Conservation (phyloP, 176 grass and related monocot genomes). For the Aegilops speltoides region DNA sequence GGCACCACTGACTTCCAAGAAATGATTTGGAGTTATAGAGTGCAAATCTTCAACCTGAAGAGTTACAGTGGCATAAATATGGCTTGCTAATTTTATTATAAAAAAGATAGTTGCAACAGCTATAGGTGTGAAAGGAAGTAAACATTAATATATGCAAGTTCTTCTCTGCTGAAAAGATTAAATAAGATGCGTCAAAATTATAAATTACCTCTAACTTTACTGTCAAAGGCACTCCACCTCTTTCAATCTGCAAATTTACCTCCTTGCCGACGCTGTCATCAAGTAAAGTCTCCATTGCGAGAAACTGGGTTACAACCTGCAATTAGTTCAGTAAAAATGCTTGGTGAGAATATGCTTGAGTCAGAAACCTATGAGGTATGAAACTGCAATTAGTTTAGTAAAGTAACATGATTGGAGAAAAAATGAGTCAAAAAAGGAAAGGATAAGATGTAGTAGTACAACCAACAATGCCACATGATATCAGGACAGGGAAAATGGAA, state of each 20-base stretch:
- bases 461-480: background rate
- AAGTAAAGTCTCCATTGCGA: slow-evolving; percentile 88
- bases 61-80: slow-evolving; percentile 16
- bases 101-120: background rate
- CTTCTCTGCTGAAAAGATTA: background rate
- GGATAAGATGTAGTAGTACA: background rate
- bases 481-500: background rate
- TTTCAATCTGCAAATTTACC: slow-evolving; percentile 85
- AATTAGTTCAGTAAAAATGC: slow-evolving; percentile 26
- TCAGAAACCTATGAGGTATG: background rate
- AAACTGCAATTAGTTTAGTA: slow-evolving; percentile 42
- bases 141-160: background rate
- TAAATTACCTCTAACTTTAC: slow-evolving; percentile 74
- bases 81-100: background rate
- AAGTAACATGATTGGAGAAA: background rate
- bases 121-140: background rate
- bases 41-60: slow-evolving; percentile 96
- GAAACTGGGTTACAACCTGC: slow-evolving; percentile 98
- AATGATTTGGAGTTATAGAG: slow-evolving; percentile 96
- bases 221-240: slow-evolving; percentile 70
- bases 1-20: slow-evolving; percentile 95
- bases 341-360: background rate
- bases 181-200: slow-evolving; percentile 8
- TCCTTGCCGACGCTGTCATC: slow-evolving; percentile 69
- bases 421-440: slow-evolving; percentile 2